Evolutionary conservation across 768 basidiomycete species (phyloP).

Genomic region (Boletus huronensis): DNA sequence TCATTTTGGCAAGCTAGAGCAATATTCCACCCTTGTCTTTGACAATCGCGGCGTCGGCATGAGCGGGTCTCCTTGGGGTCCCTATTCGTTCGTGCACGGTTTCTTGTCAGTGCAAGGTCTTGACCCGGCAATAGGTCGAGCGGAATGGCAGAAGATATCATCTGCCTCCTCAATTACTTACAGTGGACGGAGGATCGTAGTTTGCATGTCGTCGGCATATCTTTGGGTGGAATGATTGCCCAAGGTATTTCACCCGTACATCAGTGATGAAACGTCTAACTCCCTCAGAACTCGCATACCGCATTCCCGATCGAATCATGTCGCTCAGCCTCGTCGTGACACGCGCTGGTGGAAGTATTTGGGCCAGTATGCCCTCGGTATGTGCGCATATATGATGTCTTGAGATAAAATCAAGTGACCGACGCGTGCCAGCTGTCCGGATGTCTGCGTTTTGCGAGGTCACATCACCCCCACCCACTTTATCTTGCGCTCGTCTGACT

Average conservation of each 20-base stretch:
- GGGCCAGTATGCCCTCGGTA: slow-evolving; percentile 65
- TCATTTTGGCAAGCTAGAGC: slow-evolving; percentile 51
- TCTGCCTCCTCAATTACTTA: slow-evolving; percentile 64
- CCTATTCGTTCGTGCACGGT: slow-evolving; percentile 61
- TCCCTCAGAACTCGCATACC: slow-evolving; percentile 57
- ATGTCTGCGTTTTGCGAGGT: slow-evolving; percentile 36
- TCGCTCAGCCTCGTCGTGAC: slow-evolving; percentile 71
- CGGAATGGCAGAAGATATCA: slow-evolving; percentile 73
- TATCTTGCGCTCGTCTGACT: slow-evolving; percentile 1
- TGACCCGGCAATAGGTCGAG: slow-evolving; percentile 46
- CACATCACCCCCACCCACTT: background rate
- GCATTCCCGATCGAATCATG: slow-evolving; percentile 61
- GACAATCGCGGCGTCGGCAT: slow-evolving; percentile 85
- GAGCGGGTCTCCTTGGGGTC: slow-evolving; percentile 65
- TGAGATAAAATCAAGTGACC: background rate
- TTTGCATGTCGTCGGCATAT: slow-evolving; percentile 70
- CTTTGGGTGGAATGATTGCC: slow-evolving; percentile 83
- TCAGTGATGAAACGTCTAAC: background rate
- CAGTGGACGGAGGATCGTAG: slow-evolving; percentile 64
- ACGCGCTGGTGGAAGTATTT: slow-evolving; percentile 56
- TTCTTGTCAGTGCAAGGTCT: background rate
- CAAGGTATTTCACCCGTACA: slow-evolving; percentile 46
- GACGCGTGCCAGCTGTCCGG: slow-evolving; percentile 39
- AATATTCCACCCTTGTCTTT: slow-evolving; percentile 68
- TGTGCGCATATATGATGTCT: slow-evolving; percentile 15